Evolutionary conservation across 352 stramenopile species (phyloP).

Genomic region (Globisporangium heterothallicum): DNA sequence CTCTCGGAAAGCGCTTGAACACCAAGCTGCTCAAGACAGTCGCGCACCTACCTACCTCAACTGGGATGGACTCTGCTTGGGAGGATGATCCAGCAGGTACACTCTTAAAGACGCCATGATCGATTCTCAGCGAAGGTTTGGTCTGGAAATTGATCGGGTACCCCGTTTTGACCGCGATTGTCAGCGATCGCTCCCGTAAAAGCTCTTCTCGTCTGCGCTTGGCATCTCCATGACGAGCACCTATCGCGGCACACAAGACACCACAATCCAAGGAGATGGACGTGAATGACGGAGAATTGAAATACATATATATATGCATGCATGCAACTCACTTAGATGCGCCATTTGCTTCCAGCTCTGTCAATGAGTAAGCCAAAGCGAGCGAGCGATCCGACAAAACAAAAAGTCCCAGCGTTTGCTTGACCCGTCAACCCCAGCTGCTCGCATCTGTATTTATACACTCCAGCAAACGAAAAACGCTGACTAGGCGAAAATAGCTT

Average conservation of each 20-base stretch:
- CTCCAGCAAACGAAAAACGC: no score
- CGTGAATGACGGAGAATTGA: no score
- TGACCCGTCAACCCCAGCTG: no score
- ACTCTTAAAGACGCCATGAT: slow-evolving; percentile 5
- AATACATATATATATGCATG: no score
- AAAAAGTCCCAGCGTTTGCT: no score
- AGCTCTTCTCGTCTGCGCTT: slow-evolving; percentile 42
- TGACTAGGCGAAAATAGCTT: no score
- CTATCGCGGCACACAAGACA: slow-evolving; percentile 14
- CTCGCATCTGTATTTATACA: no score
- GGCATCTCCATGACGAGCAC: slow-evolving; percentile 50
- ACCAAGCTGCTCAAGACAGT: slow-evolving; percentile 15
- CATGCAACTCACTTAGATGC: no score
- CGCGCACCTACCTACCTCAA: slow-evolving; percentile 3
- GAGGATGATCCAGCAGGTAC: not conserved
- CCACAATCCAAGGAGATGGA: not conserved
- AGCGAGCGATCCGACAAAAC: no score
- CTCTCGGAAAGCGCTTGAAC: no score
- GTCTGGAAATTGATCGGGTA: slow-evolving; percentile 36
- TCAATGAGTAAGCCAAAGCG: no score
- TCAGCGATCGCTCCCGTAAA: slow-evolving; percentile 37
- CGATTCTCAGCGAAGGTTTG: slow-evolving; percentile 1
- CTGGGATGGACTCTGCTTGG: not conserved
- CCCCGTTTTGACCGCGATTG: slow-evolving; percentile 33
- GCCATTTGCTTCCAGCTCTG: no score